Conservation (phyloP, 306 rosid species). For the Casuarina cunninghamiana region DNA sequence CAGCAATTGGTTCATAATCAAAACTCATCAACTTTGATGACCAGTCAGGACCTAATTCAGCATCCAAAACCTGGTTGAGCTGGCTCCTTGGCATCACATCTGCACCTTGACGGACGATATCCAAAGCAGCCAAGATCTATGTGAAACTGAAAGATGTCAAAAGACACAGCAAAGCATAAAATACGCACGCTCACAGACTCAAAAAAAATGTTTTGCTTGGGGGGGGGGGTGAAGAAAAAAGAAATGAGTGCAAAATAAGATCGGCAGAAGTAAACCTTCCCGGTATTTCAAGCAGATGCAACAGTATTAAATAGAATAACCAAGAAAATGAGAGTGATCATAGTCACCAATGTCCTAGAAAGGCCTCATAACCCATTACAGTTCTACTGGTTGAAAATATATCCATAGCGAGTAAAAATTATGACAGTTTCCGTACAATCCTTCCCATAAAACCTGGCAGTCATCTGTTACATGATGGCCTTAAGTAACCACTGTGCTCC, state of each 20-base stretch:
- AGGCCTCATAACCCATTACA: conserved; percentile 15
- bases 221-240: no score
- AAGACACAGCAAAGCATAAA: neutral
- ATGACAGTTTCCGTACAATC: conserved; percentile 12
- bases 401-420: neutral
- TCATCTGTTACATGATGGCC: neutral
- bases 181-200: neutral
- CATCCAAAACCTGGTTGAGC: conserved; percentile 81
- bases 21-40: conserved; percentile 68
- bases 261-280: conserved; percentile 4
- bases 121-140: conserved; percentile 92
- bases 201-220: neutral
- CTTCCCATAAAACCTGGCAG: conserved; percentile 1
- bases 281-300: conserved; percentile 5
- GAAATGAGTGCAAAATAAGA: neutral
- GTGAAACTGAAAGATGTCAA: conserved; percentile 11
- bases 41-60: conserved; percentile 87
- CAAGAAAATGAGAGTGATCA: conserved; percentile 16
- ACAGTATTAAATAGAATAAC: conserved; percentile 15
- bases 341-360: conserved; percentile 6
- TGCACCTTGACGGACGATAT: conserved; percentile 96
- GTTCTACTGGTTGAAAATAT: conserved; percentile 1
- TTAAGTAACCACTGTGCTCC: neutral
- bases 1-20: conserved; percentile 91
- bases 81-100: conserved; percentile 92